Base-by-base conservation (phyloP, 108 stramenopile species). In the Aurantiochytrium sp. region DNA sequence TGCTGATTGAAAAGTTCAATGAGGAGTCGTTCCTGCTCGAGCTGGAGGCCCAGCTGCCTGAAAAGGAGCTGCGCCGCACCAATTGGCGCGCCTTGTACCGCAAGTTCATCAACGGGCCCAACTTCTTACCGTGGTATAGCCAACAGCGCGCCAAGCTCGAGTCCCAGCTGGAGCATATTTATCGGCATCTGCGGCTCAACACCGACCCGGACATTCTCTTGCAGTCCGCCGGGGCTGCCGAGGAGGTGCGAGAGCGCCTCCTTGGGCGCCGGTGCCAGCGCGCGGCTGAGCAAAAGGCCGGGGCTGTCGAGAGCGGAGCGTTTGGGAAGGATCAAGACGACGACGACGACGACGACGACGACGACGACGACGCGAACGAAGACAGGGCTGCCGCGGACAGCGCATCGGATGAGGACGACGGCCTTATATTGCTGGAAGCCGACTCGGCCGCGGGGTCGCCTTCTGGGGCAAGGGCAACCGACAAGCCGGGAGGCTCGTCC, bases 91-190 rank as follows among this genome's bases (percentile, higher is more conserved):
- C 21, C 0, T 24, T 81, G 6, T 81, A 81, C 3, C 39, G 73
- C 42, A 81, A 81, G 2, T 81, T 81, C 45, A 81, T 81, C 45
- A 48, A 81, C 24, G 73, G 73, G 1, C 73, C 73, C 19, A 41
- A 81, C 30, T 81, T 81, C 2, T 27, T 41, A 12, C 73, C 73
- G n/a, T 81, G 73, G 73, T 81, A 27, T 24, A 48, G 32, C 19
- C 73, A 81, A 24, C 73, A 81, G 73, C 73, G 73, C 3, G n/a
- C 30, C 12, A 81, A 48, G 73, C 73, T 81, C 73, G 73, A 81
- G 39, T 81, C 6, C 73, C 73, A 81, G 30, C 73, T 81, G 10
- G 45, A 41, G 27, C 45, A 81, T 24, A 81, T 81, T 48, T 81
- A 81, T 42, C 73, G 73, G 6, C 73, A 81, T 1, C 24, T 81